Evolutionary conservation across 176 grass and related monocot species (phyloP).

Genomic region (Oryza brachyantha): DNA sequence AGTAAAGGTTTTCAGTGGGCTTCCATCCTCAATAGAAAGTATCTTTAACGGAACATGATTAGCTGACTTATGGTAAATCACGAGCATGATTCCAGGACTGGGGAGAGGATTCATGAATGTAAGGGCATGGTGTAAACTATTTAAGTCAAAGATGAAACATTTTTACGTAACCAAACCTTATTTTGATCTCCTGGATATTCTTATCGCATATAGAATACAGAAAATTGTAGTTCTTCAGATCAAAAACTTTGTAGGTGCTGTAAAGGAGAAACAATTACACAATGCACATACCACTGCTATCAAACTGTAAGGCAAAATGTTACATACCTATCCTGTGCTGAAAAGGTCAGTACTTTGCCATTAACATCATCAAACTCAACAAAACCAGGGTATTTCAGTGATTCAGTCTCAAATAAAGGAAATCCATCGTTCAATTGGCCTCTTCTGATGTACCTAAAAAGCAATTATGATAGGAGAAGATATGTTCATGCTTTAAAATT

Average conservation of each 20-base stretch:
- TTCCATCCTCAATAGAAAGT: slow-evolving; percentile 75
- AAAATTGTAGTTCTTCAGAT: slow-evolving; percentile 78
- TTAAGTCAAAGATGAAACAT: slow-evolving; percentile 12
- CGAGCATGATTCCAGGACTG: slow-evolving; percentile 79
- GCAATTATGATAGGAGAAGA: slow-evolving; percentile 4
- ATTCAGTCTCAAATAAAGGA: slow-evolving; percentile 77
- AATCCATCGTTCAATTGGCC: slow-evolving; percentile 58
- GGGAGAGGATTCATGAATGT: neutral
- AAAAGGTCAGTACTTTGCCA: slow-evolving; percentile 74
- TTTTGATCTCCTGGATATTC: slow-evolving; percentile 74
- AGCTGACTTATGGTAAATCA: slow-evolving; percentile 52
- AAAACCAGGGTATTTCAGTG: slow-evolving; percentile 80
- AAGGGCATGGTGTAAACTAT: slow-evolving; percentile 20
- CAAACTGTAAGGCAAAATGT: neutral
- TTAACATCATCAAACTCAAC: slow-evolving; percentile 88
- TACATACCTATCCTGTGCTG: slow-evolving; percentile 60
- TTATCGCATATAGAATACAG: slow-evolving; percentile 70
- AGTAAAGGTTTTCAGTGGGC: slow-evolving; percentile 56
- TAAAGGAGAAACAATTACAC: slow-evolving; percentile 32
- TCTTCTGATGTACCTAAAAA: slow-evolving; percentile 61
- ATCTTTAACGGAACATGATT: slow-evolving; percentile 54
- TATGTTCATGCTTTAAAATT: neutral
- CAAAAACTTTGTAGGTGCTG: slow-evolving; percentile 85
- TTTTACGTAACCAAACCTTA: slow-evolving; percentile 52
- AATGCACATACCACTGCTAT: neutral